A percentile compares a stretch with the other conserved stretches of the same genome.
Evolutionary conservation across 495 filamentous ascomycete species (phyloP).

Genomic region (Cudoniella acicularis): DNA sequence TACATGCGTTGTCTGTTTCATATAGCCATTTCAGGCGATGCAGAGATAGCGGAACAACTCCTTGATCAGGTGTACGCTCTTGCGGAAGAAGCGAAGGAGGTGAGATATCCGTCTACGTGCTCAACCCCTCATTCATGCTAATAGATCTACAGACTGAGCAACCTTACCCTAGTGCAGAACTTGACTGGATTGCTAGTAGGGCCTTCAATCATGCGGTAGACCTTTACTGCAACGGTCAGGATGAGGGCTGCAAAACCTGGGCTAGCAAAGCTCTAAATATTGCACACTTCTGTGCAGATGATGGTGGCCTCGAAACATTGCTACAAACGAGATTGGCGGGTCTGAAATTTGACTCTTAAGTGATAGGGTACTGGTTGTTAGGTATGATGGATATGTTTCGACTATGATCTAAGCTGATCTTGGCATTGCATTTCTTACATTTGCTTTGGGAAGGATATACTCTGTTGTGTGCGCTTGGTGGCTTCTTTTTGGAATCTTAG

Average conservation of each 20-base stretch:
- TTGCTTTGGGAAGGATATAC: neutral
- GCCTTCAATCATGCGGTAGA: constrained; percentile 77
- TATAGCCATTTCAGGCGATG: constrained; percentile 45
- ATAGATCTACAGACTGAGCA: constrained; percentile 33
- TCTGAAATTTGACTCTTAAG: constrained; percentile 33
- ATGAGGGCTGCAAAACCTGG: constrained; percentile 59
- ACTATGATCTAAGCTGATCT: neutral
- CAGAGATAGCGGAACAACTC: constrained; percentile 45
- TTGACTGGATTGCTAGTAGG: constrained; percentile 72
- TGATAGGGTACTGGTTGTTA: neutral
- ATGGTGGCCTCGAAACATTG: constrained; percentile 43
- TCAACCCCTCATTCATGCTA: neutral
- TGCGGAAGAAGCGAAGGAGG: constrained; percentile 39
- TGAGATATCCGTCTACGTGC: constrained; percentile 19
- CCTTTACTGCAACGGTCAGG: constrained; percentile 55
- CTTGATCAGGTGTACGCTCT: constrained; percentile 52
- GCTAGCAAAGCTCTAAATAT: constrained; percentile 61
- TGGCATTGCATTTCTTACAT: neutral
- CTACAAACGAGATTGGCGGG: constrained; percentile 51
- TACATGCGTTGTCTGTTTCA: constrained; percentile 73
- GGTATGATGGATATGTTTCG: neutral
- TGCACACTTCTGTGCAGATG: constrained; percentile 52
- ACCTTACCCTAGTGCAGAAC: constrained; percentile 63
- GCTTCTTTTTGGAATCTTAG: too few relatives aligned
- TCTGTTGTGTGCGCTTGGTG: too few relatives aligned